phyloP scores from a whole-genome alignment of 75 land plant genomes.

The Gnetum montanum region DNA sequence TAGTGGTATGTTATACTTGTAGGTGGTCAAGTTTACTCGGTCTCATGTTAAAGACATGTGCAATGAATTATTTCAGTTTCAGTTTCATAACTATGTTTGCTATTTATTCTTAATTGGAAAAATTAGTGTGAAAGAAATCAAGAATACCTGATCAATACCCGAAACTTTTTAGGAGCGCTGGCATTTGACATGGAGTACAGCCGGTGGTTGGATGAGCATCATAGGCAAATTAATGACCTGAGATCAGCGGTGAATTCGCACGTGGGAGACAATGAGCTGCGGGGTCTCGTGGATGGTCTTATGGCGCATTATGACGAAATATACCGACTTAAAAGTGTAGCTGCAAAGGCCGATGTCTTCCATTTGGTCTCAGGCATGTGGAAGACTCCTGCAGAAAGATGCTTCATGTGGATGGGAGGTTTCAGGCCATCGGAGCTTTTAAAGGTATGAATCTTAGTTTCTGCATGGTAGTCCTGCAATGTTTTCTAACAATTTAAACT shows the following conservation, averaged over 20 bases:
- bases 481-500: too few relatives aligned
- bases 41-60: too few relatives aligned
- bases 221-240: conserved; percentile 50
- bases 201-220: conserved; percentile 73
- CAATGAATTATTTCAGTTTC: too few relatives aligned
- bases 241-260: conserved; percentile 65
- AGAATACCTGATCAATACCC: too few relatives aligned
- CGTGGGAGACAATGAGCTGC: conserved; percentile 65
- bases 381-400: conserved; percentile 86
- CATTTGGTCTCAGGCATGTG: conserved; percentile 89
- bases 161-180: conserved; percentile 35
- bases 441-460: too few relatives aligned
- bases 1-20: too few relatives aligned
- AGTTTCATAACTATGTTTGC: too few relatives aligned
- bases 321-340: conserved; percentile 60
- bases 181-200: conserved; percentile 78
- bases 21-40: too few relatives aligned
- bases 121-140: too few relatives aligned
- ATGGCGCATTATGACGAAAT: conserved; percentile 79
- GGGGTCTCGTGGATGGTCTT: conserved; percentile 55
- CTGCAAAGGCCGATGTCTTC: conserved; percentile 75
- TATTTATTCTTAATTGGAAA: too few relatives aligned
- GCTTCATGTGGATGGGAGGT: conserved; percentile 90
- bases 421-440: conserved; percentile 78
- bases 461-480: neutral